Conservation (phyloP, 2,329 filamentous ascomycete genomes). For the Coleophoma cylindrospora region DNA sequence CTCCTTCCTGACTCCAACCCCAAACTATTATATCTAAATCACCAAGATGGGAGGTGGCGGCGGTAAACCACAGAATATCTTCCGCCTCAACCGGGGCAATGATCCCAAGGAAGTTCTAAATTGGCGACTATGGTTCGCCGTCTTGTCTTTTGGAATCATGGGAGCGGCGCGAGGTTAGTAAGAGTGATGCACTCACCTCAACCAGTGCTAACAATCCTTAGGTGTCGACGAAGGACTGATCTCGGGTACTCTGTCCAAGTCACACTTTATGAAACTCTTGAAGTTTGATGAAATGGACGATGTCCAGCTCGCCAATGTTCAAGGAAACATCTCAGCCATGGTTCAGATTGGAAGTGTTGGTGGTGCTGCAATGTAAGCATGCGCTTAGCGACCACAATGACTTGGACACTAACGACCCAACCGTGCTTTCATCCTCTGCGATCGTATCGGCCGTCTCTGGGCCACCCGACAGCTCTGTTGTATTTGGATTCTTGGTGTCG, state of each 20-base stretch:
- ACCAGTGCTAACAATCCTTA: not conserved
- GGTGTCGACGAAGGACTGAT: slow-evolving; percentile 74
- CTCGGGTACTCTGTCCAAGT: slow-evolving; percentile 63
- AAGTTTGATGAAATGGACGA: slow-evolving; percentile 46
- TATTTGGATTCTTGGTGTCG: slow-evolving; percentile 53
- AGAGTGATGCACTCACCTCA: too few species aligned
- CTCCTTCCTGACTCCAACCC: not conserved
- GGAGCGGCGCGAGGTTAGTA: slow-evolving; percentile 62
- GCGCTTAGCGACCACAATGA: not conserved
- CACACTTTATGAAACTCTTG: slow-evolving; percentile 57
- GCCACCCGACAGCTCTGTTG: slow-evolving; percentile 52
- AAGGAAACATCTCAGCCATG: slow-evolving; percentile 76
- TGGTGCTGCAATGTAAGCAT: slow-evolving; percentile 55
- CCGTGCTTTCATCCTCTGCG: slow-evolving; percentile 54
- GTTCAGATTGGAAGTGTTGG: slow-evolving; percentile 74
- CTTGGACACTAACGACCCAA: not conserved
- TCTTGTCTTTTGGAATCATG: slow-evolving; percentile 68
- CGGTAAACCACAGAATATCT: slow-evolving; percentile 57
- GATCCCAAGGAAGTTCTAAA: slow-evolving; percentile 70
- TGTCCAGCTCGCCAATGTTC: slow-evolving; percentile 58
- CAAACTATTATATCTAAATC: not conserved
- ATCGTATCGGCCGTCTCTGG: slow-evolving; percentile 58
- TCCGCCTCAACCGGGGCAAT: slow-evolving; percentile 56
- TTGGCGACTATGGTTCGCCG: slow-evolving; percentile 74
- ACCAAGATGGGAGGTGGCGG: slow-evolving; percentile 42